Conservation (phyloP, 768 basidiomycete genomes). For the Auriscalpium orientale region DNA sequence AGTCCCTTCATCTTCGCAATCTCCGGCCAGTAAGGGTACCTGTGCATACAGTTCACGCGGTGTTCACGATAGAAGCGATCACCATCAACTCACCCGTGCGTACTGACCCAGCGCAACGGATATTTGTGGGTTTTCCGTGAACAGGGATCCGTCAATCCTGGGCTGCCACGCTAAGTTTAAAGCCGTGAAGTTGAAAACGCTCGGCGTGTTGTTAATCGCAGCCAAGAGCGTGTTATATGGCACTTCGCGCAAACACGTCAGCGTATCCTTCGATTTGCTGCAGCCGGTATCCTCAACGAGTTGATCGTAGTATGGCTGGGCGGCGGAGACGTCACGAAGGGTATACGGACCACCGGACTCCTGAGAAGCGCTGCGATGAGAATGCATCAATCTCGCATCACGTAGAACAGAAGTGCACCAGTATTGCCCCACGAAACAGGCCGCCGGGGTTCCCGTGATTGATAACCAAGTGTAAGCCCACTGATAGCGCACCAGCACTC, state of each 20-base stretch:
- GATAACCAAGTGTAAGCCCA: slow-evolving; percentile 16
- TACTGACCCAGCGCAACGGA: neutral
- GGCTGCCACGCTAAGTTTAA: neutral
- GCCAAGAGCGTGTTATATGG: slow-evolving; percentile 22
- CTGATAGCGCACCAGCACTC: slow-evolving; percentile 28
- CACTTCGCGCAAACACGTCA: slow-evolving; percentile 33
- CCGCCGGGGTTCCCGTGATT: slow-evolving; percentile 9
- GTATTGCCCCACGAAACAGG: slow-evolving; percentile 6
- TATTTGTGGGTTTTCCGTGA: neutral
- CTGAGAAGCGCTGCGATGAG: no score
- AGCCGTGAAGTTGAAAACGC: slow-evolving; percentile 17
- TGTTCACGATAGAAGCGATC: neutral
- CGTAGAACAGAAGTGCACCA: neutral
- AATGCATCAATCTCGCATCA: no score
- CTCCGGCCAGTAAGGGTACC: neutral
- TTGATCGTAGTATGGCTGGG: slow-evolving; percentile 32
- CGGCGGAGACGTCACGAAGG: neutral
- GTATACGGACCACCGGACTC: neutral
- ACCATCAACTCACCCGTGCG: neutral
- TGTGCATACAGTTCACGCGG: neutral
- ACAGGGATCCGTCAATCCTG: neutral
- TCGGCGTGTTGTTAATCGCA: slow-evolving; percentile 25
- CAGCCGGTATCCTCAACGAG: slow-evolving; percentile 33
- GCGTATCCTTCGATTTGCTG: slow-evolving; percentile 24
- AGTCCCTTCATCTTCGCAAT: neutral